Evolutionary conservation across 148 eudicot species (phyloP).

Genomic region (Silene uniflora): DNA sequence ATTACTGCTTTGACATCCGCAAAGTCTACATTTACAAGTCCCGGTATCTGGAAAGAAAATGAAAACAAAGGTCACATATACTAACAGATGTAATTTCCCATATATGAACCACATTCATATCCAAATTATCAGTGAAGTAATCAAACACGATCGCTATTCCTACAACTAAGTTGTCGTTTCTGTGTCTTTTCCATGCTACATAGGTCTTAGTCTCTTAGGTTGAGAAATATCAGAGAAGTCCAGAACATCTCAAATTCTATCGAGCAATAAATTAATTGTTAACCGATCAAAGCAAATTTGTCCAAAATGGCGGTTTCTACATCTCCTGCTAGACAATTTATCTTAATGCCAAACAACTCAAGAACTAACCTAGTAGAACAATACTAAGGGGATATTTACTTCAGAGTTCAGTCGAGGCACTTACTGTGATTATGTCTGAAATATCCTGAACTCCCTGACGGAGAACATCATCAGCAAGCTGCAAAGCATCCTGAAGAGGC

Average conservation of each 20-base stretch:
- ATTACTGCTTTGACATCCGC: slow-evolving; percentile 98
- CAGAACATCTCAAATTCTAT: background rate
- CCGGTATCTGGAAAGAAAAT: slow-evolving; percentile 65
- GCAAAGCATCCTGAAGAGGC: slow-evolving; percentile 93
- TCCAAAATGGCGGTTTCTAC: background rate
- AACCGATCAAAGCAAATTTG: background rate
- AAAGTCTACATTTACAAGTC: slow-evolving; percentile 97
- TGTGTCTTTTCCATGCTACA: background rate
- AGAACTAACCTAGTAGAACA: too few relatives aligned
- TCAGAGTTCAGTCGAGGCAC: slow-evolving; percentile 20
- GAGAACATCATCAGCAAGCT: slow-evolving; percentile 94
- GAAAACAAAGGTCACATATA: background rate
- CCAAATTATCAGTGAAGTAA: background rate
- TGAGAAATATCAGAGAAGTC: background rate
- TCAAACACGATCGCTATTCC: background rate
- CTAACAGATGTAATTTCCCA: background rate
- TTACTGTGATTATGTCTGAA: slow-evolving; percentile 91
- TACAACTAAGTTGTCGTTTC: background rate
- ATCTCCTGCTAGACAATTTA: background rate
- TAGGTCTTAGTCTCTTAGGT: background rate
- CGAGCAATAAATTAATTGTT: slow-evolving; percentile 7
- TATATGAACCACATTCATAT: too few relatives aligned
- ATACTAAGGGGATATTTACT: background rate
- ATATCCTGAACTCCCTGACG: slow-evolving; percentile 99
- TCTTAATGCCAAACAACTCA: too few relatives aligned